Evolutionary conservation across 768 basidiomycete genomes (phyloP).

Genomic region (Mycena olivaceomarginata): DNA sequence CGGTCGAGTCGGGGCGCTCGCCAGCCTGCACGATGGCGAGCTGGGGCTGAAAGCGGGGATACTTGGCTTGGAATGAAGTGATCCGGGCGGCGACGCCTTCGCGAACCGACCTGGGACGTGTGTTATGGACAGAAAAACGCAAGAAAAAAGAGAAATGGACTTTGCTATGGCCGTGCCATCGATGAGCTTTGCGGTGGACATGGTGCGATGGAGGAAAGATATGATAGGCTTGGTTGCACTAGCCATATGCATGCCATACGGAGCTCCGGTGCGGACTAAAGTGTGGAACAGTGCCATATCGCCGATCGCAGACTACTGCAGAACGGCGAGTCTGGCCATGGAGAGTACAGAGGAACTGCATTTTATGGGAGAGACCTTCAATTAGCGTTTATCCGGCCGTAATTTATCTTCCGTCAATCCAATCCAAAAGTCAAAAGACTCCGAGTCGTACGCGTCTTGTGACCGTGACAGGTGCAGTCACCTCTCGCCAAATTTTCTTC

Average conservation of each 20-base stretch:
- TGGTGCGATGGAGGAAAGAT: slow-evolving; percentile 45
- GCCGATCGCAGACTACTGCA: not conserved
- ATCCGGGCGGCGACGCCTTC: slow-evolving; percentile 84
- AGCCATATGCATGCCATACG: slow-evolving; percentile 19
- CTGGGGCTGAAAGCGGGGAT: slow-evolving; percentile 93
- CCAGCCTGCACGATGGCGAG: slow-evolving; percentile 97
- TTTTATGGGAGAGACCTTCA: no score
- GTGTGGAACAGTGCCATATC: not conserved
- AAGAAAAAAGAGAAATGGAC: slow-evolving; percentile 63
- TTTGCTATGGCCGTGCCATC: slow-evolving; percentile 92
- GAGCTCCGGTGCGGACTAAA: slow-evolving; percentile 23
- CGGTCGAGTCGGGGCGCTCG: slow-evolving; percentile 90
- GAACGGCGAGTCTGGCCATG: no score
- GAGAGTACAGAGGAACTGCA: no score
- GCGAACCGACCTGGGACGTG: slow-evolving; percentile 82
- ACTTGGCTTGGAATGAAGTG: slow-evolving; percentile 74
- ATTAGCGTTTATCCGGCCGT: no score
- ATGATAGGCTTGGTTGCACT: slow-evolving; percentile 16
- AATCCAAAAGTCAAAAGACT: no score
- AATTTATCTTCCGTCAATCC: no score
- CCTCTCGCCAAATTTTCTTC: slow-evolving; percentile 1
- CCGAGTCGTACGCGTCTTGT: no score
- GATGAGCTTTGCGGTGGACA: slow-evolving; percentile 74
- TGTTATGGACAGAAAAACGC: slow-evolving; percentile 36
- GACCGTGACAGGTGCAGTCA: not conserved